Evolutionary conservation across 1,139 yeast genomes (phyloP), one percentile per base, ranked within the genome.

Genomic region (Candida anutae): DNA sequence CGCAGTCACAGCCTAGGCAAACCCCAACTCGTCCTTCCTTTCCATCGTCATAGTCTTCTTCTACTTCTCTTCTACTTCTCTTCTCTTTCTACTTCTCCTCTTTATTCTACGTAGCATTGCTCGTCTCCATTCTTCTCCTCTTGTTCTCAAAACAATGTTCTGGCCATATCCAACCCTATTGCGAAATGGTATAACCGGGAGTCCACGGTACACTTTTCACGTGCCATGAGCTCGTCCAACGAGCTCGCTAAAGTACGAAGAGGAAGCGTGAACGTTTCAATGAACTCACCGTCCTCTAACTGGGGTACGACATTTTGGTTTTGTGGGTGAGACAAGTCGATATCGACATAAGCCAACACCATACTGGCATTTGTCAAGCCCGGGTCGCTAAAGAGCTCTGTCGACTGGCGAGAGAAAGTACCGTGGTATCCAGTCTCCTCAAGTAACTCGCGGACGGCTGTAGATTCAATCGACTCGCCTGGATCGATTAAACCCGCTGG

Each of bases 401-500:
- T 42, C 5, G 83, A 66, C 33, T 57, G 59, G 6, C 64, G 57
- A 11, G 64, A 45, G 32, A 72, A 62, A 15, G 68, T 75, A 4
- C 93, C 90, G 28, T 77, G 60, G 47, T 82, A 88, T 0, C 98
- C 98, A 0, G 97, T 88, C 49, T 90, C 98, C 52, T 90, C 98
- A 29, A 69, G 65, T 37, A 90, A 59, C 52, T 90, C 98, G 35
- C 98, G 69, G 30, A 77, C 66, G 0, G 97, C 97, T 20, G 96
- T 85, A 3, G 71, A 54, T 39, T 78, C 87, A 22, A 85, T 58
- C 2, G 79, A 52, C 48, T 90, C 98, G 28, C 74, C 69, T 2
- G 93, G 85, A 50, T 90, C 98, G 25, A 90, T 70, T 35, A 90
- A 62, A 0, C 98, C 98, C 0, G 98, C 98, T 0, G 98, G 98